Conservation (phyloP, 495 filamentous ascomycete genomes). For the Bryoglossum gracile region DNA sequence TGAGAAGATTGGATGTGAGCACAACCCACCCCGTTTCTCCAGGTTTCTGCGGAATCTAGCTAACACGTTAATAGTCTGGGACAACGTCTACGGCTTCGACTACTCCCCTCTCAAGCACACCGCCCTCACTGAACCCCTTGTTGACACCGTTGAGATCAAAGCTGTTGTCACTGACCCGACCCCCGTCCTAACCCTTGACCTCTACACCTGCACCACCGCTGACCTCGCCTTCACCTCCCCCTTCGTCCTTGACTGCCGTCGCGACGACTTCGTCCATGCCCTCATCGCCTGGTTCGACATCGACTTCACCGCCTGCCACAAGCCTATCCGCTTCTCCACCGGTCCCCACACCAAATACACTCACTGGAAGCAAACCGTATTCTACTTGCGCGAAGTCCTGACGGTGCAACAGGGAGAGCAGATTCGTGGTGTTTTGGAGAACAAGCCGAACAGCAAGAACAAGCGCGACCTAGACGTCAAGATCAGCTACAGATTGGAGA, state of each 20-base stretch:
- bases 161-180: slow-evolving; percentile 69
- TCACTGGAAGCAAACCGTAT: slow-evolving; percentile 93
- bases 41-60: background rate
- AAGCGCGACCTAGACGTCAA: slow-evolving; percentile 89
- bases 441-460: slow-evolving; percentile 89
- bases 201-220: slow-evolving; percentile 57
- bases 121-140: slow-evolving; percentile 63
- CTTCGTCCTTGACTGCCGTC: slow-evolving; percentile 61
- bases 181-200: slow-evolving; percentile 59
- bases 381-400: slow-evolving; percentile 78
- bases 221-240: slow-evolving; percentile 61
- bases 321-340: slow-evolving; percentile 76
- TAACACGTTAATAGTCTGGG: slow-evolving; percentile 52
- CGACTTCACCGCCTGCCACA: slow-evolving; percentile 91
- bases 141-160: slow-evolving; percentile 65
- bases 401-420: slow-evolving; percentile 74
- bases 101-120: slow-evolving; percentile 64
- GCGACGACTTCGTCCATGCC: slow-evolving; percentile 88
- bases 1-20: slow-evolving; percentile 59
- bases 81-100: slow-evolving; percentile 75
- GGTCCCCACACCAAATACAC: slow-evolving; percentile 88
- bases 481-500: slow-evolving; percentile 74
- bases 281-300: slow-evolving; percentile 99
- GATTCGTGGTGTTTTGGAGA: slow-evolving; percentile 63
- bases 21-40: slow-evolving; percentile 9